These are phyloP conservation scores for Populus hybrid DNA, from an alignment of 441 rosid species.

Conservation along the genomic window DNA sequence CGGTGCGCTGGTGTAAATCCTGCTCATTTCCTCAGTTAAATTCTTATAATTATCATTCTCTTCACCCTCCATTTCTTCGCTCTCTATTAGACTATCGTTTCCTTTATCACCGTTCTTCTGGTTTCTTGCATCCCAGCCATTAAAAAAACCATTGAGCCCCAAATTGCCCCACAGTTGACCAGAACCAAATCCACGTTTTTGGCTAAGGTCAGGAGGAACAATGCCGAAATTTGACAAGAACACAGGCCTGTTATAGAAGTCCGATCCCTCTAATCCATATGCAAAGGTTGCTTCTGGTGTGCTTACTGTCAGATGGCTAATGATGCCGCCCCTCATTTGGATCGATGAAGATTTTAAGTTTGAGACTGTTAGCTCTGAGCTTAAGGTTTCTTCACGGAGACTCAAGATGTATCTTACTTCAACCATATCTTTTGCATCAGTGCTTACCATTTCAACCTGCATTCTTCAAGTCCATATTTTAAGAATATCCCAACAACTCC, in stretches of 20 bases:
- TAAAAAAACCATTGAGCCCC: slow-evolving; percentile 18
- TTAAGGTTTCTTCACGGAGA: slow-evolving; percentile 50
- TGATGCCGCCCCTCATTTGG: slow-evolving; percentile 43
- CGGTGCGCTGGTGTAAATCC: slow-evolving; percentile 76
- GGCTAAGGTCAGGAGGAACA: slow-evolving; percentile 52
- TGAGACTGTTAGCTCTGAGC: slow-evolving; percentile 50
- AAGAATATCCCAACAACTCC: not conserved
- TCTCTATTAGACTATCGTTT: slow-evolving; percentile 3
- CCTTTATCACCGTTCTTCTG: slow-evolving; percentile 13
- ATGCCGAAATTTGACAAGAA: slow-evolving; percentile 37
- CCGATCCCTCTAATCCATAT: slow-evolving; percentile 66
- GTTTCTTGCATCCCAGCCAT: slow-evolving; percentile 16
- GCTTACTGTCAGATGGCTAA: slow-evolving; percentile 76
- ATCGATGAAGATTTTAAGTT: slow-evolving; percentile 47
- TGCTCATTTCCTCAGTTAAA: slow-evolving; percentile 64
- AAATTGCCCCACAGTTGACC: slow-evolving; percentile 26
- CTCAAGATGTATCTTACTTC: slow-evolving; percentile 55
- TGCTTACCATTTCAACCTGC: slow-evolving; percentile 71
- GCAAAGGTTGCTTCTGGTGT: slow-evolving; percentile 83
- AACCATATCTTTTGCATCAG: slow-evolving; percentile 39
- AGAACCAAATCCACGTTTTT: slow-evolving; percentile 15
- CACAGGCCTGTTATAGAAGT: slow-evolving; percentile 42
- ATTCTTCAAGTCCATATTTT: slow-evolving; percentile 22
- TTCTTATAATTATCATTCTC: slow-evolving; percentile 68
- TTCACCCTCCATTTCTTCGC: slow-evolving; percentile 50